Conservation (phyloP, 306 rosid species). For the Quercus aquifolioides region DNA sequence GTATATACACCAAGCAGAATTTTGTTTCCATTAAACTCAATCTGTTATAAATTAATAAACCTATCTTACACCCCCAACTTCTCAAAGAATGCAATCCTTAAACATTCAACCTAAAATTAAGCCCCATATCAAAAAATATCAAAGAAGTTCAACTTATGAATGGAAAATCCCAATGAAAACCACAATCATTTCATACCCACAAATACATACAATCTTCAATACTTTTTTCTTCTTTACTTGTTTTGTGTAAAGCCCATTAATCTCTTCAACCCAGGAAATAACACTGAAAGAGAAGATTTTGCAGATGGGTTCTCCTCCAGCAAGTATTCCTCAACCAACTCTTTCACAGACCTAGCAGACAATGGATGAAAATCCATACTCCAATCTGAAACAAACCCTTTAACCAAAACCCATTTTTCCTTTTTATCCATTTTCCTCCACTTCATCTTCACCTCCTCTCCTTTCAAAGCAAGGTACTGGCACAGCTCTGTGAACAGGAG, state of each 20-base stretch:
- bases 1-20: not conserved
- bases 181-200: not conserved
- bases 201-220: not conserved
- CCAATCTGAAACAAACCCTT: conserved; percentile 60
- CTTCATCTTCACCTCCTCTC: conserved; percentile 43
- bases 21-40: not conserved
- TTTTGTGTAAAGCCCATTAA: conserved; percentile 50
- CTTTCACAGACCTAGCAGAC: conserved; percentile 58
- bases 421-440: conserved; percentile 64
- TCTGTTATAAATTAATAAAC: not conserved
- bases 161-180: no score
- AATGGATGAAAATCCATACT: conserved; percentile 68
- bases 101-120: not conserved
- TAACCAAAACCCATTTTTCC: conserved; percentile 44
- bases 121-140: not conserved
- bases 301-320: conserved; percentile 28
- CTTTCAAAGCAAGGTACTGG: conserved; percentile 36
- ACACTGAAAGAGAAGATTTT: conserved; percentile 14
- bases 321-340: conserved; percentile 72
- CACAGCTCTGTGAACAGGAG: conserved; percentile 62
- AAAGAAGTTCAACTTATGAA: no score
- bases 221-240: not conserved
- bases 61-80: not conserved
- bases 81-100: not conserved
- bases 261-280: conserved; percentile 39